Base-by-base conservation (phyloP, 257 asterid species). In the Salvia hispanica region DNA sequence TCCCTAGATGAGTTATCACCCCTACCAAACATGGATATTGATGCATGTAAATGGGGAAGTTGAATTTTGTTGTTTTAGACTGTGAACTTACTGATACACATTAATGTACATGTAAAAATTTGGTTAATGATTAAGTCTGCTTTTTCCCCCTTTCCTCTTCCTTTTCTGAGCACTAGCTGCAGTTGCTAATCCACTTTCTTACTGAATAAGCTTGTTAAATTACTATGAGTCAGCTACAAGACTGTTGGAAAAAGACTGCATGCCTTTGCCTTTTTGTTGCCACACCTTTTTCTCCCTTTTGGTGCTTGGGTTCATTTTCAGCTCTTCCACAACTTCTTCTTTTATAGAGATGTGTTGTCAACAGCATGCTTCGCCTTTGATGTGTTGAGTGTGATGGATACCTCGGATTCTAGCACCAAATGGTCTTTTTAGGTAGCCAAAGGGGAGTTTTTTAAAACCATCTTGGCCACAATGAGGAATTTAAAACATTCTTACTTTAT, bases 161-260 rank as follows among this genome's bases (percentile, higher is more conserved):
- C 14, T 10, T 45, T 54, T 66, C 55, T 45, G 56, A 45, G 44
- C 45, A 47, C 69, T 68, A 54, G 65, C 63, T 58, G 25, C 36
- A 67, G 67, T 67, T 39, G 28, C 7, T 58, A 45, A 34, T 58
- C 76, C 65, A 57, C 72, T 70, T 73, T 46, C 79, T 45, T 67
- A 62, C 69, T 37, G 58, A 70, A 52, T 66, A 62, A 71, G 81
- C 74, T 58, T 75, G 77, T 73, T 71, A 6, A 16, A 46, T 50
- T 48, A 43, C 59, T 69, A 64, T 75, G 45, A 61, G 68, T 72
- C 66, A 75, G 70, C 73, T 72, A 42, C 21, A 64, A 66, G 72
- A 58, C 67, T 78, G 70, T 64, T 69, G 73, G 58, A 55, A 75
- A 39, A 77, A 71, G 48, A 73, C 48, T 18, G 57, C 46, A 69